phyloP scores from a whole-genome alignment of 2,329 filamentous ascomycete species.

The Capronia epimyces region DNA sequence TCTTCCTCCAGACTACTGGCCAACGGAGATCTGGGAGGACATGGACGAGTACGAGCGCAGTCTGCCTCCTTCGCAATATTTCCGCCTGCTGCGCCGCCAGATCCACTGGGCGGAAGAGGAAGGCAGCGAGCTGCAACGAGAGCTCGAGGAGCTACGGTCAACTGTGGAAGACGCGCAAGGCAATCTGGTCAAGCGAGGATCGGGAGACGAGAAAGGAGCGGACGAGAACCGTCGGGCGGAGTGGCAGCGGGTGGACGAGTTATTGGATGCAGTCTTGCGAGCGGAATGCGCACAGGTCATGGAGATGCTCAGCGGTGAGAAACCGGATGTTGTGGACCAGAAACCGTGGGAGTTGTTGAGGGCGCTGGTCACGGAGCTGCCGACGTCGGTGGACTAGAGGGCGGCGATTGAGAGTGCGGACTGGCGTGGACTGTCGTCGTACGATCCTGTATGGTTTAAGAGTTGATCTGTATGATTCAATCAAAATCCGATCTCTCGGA shows the following conservation, averaged over 20 bases:
- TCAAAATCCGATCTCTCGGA: too few relatives aligned
- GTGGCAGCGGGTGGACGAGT: conserved; percentile 24
- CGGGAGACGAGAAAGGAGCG: conserved; percentile 23
- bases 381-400: not conserved
- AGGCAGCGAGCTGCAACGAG: conserved; percentile 34
- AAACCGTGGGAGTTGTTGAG: conserved; percentile 18
- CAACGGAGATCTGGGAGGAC: conserved; percentile 37
- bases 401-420: not conserved
- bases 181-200: conserved; percentile 16
- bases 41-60: conserved; percentile 42
- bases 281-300: conserved; percentile 16
- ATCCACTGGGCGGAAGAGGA: conserved; percentile 46
- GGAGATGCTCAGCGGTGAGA: conserved; percentile 18
- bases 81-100: conserved; percentile 43
- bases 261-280: conserved; percentile 21
- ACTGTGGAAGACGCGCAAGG: conserved; percentile 24
- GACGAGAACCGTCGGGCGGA: conserved; percentile 24
- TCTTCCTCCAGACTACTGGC: conserved; percentile 29
- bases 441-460: not conserved
- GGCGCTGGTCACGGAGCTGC: conserved; percentile 4
- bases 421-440: not conserved
- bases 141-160: conserved; percentile 28
- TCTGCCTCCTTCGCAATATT: conserved; percentile 41
- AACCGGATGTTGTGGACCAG: conserved; percentile 5
- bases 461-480: too few relatives aligned